Percentiles rank a stretch among this genome's conserved stretches.
These are phyloP conservation scores for Epichloe scottii DNA, from an alignment of 2,329 filamentous ascomycete species.

Conservation along the genomic window DNA sequence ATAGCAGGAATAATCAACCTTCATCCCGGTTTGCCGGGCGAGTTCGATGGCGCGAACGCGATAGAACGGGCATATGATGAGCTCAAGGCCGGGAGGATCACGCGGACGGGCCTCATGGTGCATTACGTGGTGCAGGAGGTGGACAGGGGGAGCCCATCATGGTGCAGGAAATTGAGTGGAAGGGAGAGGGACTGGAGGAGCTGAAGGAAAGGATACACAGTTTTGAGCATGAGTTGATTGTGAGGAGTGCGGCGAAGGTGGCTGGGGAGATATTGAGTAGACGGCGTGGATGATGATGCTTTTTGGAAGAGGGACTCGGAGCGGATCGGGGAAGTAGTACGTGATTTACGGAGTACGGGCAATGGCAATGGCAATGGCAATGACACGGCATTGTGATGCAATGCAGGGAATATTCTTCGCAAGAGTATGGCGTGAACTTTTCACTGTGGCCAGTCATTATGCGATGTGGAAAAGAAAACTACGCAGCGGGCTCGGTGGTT, in stretches of 20 bases:
- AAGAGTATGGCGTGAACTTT: too few species aligned
- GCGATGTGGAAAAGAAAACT: too few species aligned
- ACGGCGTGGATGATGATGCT: too few species aligned
- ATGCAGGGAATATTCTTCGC: too few species aligned
- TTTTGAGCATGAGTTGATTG: constrained; percentile 66
- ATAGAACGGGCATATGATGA: constrained; percentile 69
- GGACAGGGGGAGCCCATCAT: constrained; percentile 64
- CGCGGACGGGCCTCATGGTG: constrained; percentile 75
- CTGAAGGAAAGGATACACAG: constrained; percentile 63
- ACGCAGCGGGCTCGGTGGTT: too few species aligned
- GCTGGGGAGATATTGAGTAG: constrained; percentile 24
- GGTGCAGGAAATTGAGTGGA: constrained; percentile 36
- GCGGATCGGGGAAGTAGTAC: too few species aligned
- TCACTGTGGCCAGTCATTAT: too few species aligned
- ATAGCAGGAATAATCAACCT: constrained; percentile 42
- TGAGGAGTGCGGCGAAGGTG: constrained; percentile 53
- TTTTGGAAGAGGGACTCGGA: too few species aligned
- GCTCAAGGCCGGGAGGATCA: constrained; percentile 50
- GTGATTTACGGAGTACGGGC: too few species aligned
- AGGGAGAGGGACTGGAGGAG: constrained; percentile 50
- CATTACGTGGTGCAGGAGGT: constrained; percentile 75
- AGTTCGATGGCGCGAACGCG: constrained; percentile 65
- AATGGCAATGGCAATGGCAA: too few species aligned
- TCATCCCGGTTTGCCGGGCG: constrained; percentile 43
- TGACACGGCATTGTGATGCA: too few species aligned